A percentile compares a stretch with the other conserved stretches of the same genome.
These are phyloP conservation scores for Vachellia pachyceras DNA, from an alignment of 306 rosid genomes.

Conservation along the genomic window DNA sequence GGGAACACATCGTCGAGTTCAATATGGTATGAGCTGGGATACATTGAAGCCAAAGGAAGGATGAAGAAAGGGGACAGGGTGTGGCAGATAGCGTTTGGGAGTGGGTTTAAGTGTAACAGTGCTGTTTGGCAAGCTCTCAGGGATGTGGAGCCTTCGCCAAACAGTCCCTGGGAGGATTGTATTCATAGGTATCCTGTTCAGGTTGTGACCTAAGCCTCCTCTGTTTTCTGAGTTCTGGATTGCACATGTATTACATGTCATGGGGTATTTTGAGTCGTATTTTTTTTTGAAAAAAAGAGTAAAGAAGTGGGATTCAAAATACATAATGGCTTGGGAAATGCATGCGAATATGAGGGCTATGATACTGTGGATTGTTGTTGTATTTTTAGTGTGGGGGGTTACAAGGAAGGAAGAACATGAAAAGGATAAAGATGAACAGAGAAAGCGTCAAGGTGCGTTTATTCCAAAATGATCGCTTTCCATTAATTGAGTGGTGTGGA, in stretches of 20 bases:
- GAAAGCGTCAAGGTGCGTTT: neutral
- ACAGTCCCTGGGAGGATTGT: constrained; percentile 74
- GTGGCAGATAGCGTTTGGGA: constrained; percentile 80
- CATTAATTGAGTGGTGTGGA: neutral
- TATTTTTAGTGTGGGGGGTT: no score
- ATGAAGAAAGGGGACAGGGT: constrained; percentile 55
- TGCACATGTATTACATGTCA: neutral
- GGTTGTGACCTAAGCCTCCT: constrained; percentile 31
- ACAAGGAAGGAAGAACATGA: neutral
- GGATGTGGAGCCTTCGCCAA: constrained; percentile 54
- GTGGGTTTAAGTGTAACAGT: constrained; percentile 78
- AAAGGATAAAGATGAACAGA: neutral
- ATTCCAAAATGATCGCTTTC: neutral
- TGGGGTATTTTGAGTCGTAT: neutral
- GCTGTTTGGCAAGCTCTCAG: constrained; percentile 76
- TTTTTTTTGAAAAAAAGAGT: no score
- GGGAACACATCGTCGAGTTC: constrained; percentile 79
- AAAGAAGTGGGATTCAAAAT: neutral
- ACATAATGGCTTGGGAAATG: neutral
- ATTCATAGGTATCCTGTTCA: constrained; percentile 64
- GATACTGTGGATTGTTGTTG: neutral
- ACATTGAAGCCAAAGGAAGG: constrained; percentile 63
- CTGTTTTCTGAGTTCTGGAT: neutral
- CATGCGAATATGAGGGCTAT: neutral
- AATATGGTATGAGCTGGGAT: constrained; percentile 76